phyloP scores from a whole-genome alignment of 1,284 basidiomycete genomes.

The Sanghuangporus weigelae region DNA sequence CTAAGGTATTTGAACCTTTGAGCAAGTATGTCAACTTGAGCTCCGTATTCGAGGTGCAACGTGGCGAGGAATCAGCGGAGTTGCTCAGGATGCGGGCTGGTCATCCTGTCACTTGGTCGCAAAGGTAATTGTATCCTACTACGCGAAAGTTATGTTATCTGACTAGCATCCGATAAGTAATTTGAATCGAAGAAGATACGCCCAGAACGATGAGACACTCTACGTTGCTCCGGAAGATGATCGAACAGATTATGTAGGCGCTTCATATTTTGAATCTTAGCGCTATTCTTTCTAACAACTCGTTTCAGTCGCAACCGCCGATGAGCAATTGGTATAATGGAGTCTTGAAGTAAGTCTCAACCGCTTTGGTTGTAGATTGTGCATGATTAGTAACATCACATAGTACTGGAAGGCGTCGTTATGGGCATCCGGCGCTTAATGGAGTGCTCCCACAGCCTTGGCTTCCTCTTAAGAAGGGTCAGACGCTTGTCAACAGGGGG shows the following conservation, averaged over 20 bases:
- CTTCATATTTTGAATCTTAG: conserved; percentile 2
- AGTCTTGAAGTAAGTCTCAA: conserved; percentile 69
- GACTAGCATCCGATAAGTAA: conserved; percentile 43
- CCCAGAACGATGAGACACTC: conserved; percentile 89
- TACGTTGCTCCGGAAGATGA: conserved; percentile 92
- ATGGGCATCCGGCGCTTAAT: conserved; percentile 87
- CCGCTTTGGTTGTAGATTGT: background rate
- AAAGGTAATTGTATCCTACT: conserved; percentile 50
- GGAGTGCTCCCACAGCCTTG: conserved; percentile 87
- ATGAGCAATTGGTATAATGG: conserved; percentile 92
- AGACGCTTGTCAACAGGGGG: conserved; percentile 57
- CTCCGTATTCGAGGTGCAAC: conserved; percentile 82
- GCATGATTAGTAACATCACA: conserved; percentile 4
- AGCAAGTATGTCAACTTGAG: conserved; percentile 81
- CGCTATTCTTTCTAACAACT: background rate
- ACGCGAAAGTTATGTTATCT: background rate
- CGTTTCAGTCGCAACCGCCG: conserved; percentile 77
- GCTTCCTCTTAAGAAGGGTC: conserved; percentile 81
- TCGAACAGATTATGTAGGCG: conserved; percentile 79
- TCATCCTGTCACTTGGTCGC: conserved; percentile 79
- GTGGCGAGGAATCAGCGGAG: conserved; percentile 77
- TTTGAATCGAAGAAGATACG: conserved; percentile 78
- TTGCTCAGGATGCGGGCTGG: conserved; percentile 68
- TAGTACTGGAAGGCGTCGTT: conserved; percentile 81
- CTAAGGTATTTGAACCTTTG: conserved; percentile 68